Conservation (phyloP, 2,329 filamentous ascomycete species). For the Pseudodiploospora longispora region DNA sequence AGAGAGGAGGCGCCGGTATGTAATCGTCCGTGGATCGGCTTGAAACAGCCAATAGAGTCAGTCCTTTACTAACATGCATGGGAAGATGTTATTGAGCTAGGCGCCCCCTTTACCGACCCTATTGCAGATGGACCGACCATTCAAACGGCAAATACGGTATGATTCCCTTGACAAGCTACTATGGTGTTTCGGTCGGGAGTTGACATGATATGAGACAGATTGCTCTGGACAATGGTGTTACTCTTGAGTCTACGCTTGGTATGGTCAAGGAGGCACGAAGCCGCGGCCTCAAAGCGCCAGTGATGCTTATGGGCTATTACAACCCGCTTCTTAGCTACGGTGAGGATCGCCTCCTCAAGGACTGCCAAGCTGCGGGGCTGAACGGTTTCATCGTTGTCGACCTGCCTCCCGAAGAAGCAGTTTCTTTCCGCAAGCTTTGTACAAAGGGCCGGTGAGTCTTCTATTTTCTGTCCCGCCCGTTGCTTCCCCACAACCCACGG, state of each 20-base stretch:
- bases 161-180: conserved; percentile 11
- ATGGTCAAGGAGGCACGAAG: conserved; percentile 77
- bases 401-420: conserved; percentile 88
- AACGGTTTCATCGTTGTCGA: conserved; percentile 98
- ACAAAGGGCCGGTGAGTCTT: conserved; percentile 57
- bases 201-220: conserved; percentile 26
- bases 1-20: conserved; percentile 83
- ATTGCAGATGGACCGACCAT: conserved; percentile 98
- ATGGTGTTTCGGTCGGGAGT: conserved; percentile 1
- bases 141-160: conserved; percentile 84
- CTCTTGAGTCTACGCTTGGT: conserved; percentile 66
- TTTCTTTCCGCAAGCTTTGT: conserved; percentile 83
- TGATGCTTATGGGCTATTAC: conserved; percentile 98
- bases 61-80: neutral
- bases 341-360: conserved; percentile 78
- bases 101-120: conserved; percentile 93
- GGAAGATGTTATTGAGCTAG: conserved; percentile 83
- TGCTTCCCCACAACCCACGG: too few species aligned
- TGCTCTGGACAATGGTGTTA: conserved; percentile 83
- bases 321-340: conserved; percentile 93
- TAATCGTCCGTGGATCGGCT: conserved; percentile 2
- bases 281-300: conserved; percentile 69
- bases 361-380: conserved; percentile 75
- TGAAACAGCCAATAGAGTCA: neutral
- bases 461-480: neutral